Conservation (phyloP, 2,329 filamentous ascomycete species). For the Microsporum audouinii region DNA sequence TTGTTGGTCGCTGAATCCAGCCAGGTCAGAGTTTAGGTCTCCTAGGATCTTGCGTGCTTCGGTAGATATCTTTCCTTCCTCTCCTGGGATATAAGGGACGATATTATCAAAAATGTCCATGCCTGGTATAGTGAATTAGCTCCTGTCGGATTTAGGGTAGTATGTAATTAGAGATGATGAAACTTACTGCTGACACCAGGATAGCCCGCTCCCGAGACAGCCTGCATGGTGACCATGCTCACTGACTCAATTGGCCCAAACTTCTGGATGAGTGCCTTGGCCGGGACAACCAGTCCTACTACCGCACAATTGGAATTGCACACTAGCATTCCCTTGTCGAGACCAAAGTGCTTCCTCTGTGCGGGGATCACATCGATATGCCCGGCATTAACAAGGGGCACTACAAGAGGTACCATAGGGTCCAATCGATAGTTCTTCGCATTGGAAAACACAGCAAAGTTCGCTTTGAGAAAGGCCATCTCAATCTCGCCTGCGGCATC, state of each 20-base stretch:
- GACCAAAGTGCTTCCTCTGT: constrained; percentile 60
- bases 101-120: constrained; percentile 98
- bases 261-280: constrained; percentile 73
- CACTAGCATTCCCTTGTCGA: constrained; percentile 80
- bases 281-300: constrained; percentile 89
- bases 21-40: constrained; percentile 55
- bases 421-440: constrained; percentile 94
- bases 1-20: constrained; percentile 64
- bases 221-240: constrained; percentile 88
- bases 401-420: constrained; percentile 80
- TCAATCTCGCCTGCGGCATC: constrained; percentile 89
- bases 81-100: constrained; percentile 81
- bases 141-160: constrained; percentile 25
- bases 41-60: constrained; percentile 95
- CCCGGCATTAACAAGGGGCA: constrained; percentile 83
- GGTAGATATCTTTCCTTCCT: constrained; percentile 92
- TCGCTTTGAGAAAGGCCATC: constrained; percentile 77
- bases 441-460: constrained; percentile 91
- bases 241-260: constrained; percentile 70
- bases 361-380: constrained; percentile 84
- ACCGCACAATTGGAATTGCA: constrained; percentile 99
- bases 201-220: constrained; percentile 75
- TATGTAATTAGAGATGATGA: not conserved
- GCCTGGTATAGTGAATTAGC: constrained; percentile 49
- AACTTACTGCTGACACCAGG: constrained; percentile 41